phyloP scores from a whole-genome alignment of 352 stramenopile genomes.

The Phytophthora idaei region DNA sequence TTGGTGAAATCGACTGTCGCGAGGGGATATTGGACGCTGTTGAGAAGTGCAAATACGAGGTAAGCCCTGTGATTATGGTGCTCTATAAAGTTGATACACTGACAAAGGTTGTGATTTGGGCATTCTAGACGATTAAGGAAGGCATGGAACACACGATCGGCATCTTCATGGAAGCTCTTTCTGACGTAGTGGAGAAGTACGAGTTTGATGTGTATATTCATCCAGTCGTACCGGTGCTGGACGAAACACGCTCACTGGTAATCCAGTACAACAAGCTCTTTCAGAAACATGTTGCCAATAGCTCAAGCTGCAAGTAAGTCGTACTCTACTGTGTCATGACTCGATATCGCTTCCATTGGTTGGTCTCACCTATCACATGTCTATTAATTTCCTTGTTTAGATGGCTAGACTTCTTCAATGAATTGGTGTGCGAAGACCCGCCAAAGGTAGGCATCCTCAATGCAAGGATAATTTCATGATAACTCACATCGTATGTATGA shows the following conservation, averaged over 20 bases:
- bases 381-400: conserved; percentile 21
- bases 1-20: conserved; percentile 96
- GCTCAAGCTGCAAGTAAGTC: conserved; percentile 49
- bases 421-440: conserved; percentile 55
- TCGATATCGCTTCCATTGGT: neutral
- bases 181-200: conserved; percentile 56
- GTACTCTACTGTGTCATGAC: neutral
- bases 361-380: conserved; percentile 1
- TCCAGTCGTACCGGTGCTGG: conserved; percentile 87
- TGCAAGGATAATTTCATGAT: neutral
- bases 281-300: conserved; percentile 41
- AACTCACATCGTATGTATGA: neutral
- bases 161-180: conserved; percentile 82
- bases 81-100: neutral
- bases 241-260: conserved; percentile 87
- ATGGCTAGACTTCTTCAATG: conserved; percentile 92
- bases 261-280: conserved; percentile 86
- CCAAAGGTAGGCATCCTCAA: conserved; percentile 42
- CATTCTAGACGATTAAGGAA: conserved; percentile 63
- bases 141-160: conserved; percentile 78
- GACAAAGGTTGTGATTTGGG: neutral
- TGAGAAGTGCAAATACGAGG: conserved; percentile 88
- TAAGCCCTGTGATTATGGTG: conserved; percentile 15
- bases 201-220: conserved; percentile 83
- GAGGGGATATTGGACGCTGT: conserved; percentile 92